Percentiles rank a stretch among this genome's conserved stretches.
phyloP scores from a whole-genome alignment of 306 rosid species.

The Quillaja saponaria region DNA sequence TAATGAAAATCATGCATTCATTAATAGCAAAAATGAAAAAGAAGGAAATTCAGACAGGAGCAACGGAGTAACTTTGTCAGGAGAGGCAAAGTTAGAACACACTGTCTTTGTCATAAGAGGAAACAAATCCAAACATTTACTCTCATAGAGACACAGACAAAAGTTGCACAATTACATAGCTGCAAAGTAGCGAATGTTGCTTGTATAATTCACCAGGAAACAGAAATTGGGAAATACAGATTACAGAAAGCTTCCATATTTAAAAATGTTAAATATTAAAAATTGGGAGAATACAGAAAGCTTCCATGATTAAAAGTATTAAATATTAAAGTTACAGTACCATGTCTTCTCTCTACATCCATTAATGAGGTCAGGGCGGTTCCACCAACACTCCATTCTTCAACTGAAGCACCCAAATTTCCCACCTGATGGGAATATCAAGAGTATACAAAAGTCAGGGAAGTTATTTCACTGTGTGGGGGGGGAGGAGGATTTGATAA shows the following conservation, averaged over 20 bases:
- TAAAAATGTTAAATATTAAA: background rate
- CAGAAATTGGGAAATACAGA: background rate
- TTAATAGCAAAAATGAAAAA: background rate
- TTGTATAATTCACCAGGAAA: conserved; percentile 12
- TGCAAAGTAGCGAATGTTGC: background rate
- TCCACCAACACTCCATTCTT: conserved; percentile 94
- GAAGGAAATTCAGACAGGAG: background rate
- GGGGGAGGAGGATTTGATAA: background rate
- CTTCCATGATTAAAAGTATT: background rate
- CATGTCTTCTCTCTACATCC: conserved; percentile 99
- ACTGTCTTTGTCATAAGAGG: too few relatives aligned
- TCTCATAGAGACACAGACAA: conserved; percentile 9
- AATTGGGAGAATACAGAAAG: conserved; percentile 10
- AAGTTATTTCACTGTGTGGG: conserved; percentile 5
- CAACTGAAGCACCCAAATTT: conserved; percentile 85
- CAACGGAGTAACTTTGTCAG: too few relatives aligned
- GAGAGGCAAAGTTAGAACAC: too few relatives aligned
- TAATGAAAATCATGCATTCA: conserved; percentile 34
- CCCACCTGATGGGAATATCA: conserved; percentile 61
- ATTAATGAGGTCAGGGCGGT: conserved; percentile 85
- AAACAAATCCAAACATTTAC: background rate
- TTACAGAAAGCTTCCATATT: conserved; percentile 1
- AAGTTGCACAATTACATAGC: too few relatives aligned
- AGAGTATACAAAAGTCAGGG: conserved; percentile 18
- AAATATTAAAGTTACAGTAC: conserved; percentile 35